Base-by-base conservation (phyloP, 164 flowering plant species). In the grape (Vitis vinifera) region DNA sequence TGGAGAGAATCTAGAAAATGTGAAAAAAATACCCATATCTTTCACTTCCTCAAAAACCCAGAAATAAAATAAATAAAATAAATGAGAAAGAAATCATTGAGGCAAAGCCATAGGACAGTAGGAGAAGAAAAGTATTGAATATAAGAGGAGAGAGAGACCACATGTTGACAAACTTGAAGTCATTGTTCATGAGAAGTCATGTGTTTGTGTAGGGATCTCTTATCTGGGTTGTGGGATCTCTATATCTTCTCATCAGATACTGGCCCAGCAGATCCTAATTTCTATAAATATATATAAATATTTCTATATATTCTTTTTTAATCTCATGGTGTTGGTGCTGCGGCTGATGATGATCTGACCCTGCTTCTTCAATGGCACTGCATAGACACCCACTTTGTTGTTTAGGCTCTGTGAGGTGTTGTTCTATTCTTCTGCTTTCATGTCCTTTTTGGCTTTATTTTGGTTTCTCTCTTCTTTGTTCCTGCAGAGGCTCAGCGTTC, bases 141-240 rank as follows among this genome's bases (percentile, higher is more conserved):
- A 62, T 56, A 66, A 55, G 29, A 68, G 64, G 66, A 37, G 44
- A 37, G 44, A 10, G 55, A 68, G 73, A 72, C 63, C 72, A 78
- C 71, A 61, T 73, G 78, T 71, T 75, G 78, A 80, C 79, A 77
- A 74, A 66, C 62, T 80, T 71, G 31, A 68, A 72, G 77, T 78
- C 80, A 72, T 77, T 77, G 69, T 68, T 74, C 31, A 51, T 68
- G 62, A 30, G 29, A 48, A 62, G 70, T 65, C 68, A 63, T 70
- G 9, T 67, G 55, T 55, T 49, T 49, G 57, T 70, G 9, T 44
- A 61, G 44, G 27, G 68, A 68, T 68, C 76, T 77, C 71, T 58
- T 75, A 67, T 72, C 72, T 72, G 68, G 78, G 81, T 75, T 77
- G 75, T 76, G 75, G 72, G 68, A 70, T 70, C 74, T 63, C 78